A percentile compares a stretch with the other conserved stretches of the same genome.
phyloP scores from a whole-genome alignment of 208 protist genomes.

The Lotmaria passim region DNA sequence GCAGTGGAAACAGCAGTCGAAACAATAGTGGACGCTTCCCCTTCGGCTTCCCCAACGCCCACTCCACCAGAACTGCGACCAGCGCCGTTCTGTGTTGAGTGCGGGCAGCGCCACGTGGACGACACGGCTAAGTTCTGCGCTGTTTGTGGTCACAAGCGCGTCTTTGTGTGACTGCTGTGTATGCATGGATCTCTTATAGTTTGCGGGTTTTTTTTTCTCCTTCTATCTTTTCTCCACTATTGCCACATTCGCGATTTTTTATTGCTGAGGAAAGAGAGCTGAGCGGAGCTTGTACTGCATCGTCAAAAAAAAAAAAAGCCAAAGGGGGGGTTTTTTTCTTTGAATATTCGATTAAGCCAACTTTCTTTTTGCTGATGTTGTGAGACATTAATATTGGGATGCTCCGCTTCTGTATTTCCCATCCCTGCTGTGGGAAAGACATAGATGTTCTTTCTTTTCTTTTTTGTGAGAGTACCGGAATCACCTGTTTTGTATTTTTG shows the following conservation, averaged over 20 bases:
- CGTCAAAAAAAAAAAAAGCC: no score
- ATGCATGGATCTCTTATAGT: not conserved
- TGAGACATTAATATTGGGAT: no score
- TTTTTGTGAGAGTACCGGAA: not conserved
- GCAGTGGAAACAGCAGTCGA: no score
- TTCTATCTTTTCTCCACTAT: not conserved
- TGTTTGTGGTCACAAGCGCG: constrained; percentile 78
- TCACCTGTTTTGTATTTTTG: not conserved
- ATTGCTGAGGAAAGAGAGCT: no score
- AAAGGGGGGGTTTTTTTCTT: no score
- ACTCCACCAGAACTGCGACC: constrained; percentile 1
- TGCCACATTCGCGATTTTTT: not conserved
- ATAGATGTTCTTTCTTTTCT: constrained; percentile 36
- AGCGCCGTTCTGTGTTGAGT: constrained; percentile 55
- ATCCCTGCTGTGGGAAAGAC: no score
- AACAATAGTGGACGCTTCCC: not conserved
- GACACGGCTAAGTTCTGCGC: constrained; percentile 83
- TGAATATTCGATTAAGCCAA: no score
- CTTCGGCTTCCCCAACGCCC: not conserved
- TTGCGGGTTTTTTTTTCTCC: constrained; percentile 21
- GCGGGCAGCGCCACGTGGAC: constrained; percentile 71
- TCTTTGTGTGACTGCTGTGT: constrained; percentile 21
- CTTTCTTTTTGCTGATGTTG: no score
- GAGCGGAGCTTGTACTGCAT: no score
- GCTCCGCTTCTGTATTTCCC: no score